These are phyloP conservation scores for Dioscorea alata DNA, from an alignment of 106 monocot species.

Conservation along the genomic window DNA sequence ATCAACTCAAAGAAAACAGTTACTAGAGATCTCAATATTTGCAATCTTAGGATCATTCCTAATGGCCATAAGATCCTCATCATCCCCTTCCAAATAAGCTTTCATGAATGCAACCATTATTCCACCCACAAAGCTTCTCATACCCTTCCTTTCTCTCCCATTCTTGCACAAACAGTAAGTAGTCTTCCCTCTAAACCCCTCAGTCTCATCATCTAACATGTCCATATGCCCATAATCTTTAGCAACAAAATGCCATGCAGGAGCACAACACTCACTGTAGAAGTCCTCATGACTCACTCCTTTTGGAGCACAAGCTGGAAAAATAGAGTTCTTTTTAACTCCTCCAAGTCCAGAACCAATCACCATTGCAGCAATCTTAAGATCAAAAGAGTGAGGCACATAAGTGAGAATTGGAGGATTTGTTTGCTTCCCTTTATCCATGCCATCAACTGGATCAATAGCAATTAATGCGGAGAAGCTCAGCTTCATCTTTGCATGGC, in stretches of 20 bases:
- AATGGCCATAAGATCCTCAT: constrained; percentile 21
- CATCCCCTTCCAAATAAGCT: constrained; percentile 36
- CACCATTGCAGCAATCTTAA: constrained; percentile 44
- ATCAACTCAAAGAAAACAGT: too few relatives aligned
- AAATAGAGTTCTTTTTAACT: constrained; percentile 32
- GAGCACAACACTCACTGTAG: constrained; percentile 60
- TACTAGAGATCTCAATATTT: constrained; percentile 37
- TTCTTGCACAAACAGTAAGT: constrained; percentile 61
- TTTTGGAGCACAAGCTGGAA: constrained; percentile 71
- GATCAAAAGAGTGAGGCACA: constrained; percentile 34
- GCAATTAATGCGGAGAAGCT: constrained; percentile 60
- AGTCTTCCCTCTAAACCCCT: constrained; percentile 48
- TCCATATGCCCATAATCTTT: constrained; percentile 78
- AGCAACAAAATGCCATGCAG: constrained; percentile 56
- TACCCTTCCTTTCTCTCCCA: constrained; percentile 44
- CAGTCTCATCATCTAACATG: constrained; percentile 80
- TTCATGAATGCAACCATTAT: constrained; percentile 72
- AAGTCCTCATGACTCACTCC: constrained; percentile 81
- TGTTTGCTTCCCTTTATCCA: constrained; percentile 58
- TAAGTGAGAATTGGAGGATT: constrained; percentile 69
- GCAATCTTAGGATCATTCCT: constrained; percentile 20
- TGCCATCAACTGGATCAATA: constrained; percentile 85
- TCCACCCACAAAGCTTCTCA: constrained; percentile 80
- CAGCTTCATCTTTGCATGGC: constrained; percentile 17
- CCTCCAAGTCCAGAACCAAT: constrained; percentile 66